These are phyloP conservation scores for Fibroporia radiculosa DNA, from an alignment of 768 basidiomycete genomes.

Conservation along the genomic window DNA sequence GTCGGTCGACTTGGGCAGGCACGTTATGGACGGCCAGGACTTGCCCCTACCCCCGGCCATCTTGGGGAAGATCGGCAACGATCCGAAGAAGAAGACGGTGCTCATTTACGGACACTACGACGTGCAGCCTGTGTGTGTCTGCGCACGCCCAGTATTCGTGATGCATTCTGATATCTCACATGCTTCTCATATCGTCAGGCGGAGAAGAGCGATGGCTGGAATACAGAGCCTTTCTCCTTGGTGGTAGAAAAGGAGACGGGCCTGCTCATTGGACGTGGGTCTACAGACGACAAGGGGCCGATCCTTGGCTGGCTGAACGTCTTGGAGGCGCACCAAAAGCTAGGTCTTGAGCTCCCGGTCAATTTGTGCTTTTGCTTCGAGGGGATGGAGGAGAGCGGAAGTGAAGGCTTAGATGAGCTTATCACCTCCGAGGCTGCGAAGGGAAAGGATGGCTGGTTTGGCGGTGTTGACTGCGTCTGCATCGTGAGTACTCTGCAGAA, in stretches of 20 bases:
- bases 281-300: slow-evolving; percentile 89
- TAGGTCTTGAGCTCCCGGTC: slow-evolving; percentile 68
- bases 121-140: slow-evolving; percentile 71
- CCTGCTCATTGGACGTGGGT: slow-evolving; percentile 77
- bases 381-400: slow-evolving; percentile 96
- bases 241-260: slow-evolving; percentile 43
- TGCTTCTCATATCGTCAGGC: slow-evolving; percentile 24
- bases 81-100: slow-evolving; percentile 88
- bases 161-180: neutral
- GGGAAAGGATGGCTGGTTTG: slow-evolving; percentile 67
- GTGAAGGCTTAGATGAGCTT: slow-evolving; percentile 84
- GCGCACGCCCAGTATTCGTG: neutral
- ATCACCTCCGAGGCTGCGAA: slow-evolving; percentile 66
- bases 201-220: slow-evolving; percentile 70
- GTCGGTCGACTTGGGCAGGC: slow-evolving; percentile 69
- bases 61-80: slow-evolving; percentile 73
- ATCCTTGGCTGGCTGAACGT: slow-evolving; percentile 87
- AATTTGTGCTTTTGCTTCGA: slow-evolving; percentile 92
- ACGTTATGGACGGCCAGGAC: slow-evolving; percentile 62
- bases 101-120: slow-evolving; percentile 94
- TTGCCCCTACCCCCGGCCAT: slow-evolving; percentile 77
- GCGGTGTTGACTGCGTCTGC: slow-evolving; percentile 87
- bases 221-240: slow-evolving; percentile 77
- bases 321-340: slow-evolving; percentile 71
- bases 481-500: slow-evolving; percentile 46